Evolutionary conservation across 805 yeast species (phyloP).

Genomic region (Ogataea corticis): DNA sequence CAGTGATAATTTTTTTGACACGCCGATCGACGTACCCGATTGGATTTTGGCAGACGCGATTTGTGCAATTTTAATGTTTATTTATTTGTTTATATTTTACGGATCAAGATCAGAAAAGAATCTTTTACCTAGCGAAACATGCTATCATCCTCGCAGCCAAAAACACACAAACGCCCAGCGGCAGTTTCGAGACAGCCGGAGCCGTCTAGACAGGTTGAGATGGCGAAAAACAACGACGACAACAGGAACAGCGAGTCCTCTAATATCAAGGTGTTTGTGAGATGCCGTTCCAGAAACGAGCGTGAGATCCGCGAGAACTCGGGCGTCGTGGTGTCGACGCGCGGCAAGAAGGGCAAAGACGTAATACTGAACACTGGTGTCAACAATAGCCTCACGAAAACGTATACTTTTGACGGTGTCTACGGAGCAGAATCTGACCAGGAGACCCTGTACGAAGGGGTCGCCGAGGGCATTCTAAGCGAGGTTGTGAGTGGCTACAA

Average conservation of each 20-base stretch:
- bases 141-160: too few relatives aligned
- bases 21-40: not conserved
- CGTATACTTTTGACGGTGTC: conserved; percentile 75
- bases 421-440: conserved; percentile 85
- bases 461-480: conserved; percentile 62
- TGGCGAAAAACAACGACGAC: not conserved
- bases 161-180: not conserved
- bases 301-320: conserved; percentile 59
- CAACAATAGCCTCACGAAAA: conserved; percentile 39
- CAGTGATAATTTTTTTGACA: not conserved
- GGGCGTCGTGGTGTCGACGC: conserved; percentile 58
- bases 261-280: conserved; percentile 61
- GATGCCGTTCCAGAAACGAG: conserved; percentile 62
- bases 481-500: conserved; percentile 54
- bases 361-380: conserved; percentile 48
- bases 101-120: too few relatives aligned
- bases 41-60: not conserved
- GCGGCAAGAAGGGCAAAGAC: conserved; percentile 47
- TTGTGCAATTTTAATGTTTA: not conserved
- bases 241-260: conserved; percentile 26
- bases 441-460: conserved; percentile 58
- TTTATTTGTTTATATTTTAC: conserved; percentile 9
- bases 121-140: not conserved
- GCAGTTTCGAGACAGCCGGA: not conserved
- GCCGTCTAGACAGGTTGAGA: too few relatives aligned